These are phyloP conservation scores for Aspergillus bertholletiae DNA, from an alignment of 495 filamentous ascomycete genomes.

Conservation along the genomic window DNA sequence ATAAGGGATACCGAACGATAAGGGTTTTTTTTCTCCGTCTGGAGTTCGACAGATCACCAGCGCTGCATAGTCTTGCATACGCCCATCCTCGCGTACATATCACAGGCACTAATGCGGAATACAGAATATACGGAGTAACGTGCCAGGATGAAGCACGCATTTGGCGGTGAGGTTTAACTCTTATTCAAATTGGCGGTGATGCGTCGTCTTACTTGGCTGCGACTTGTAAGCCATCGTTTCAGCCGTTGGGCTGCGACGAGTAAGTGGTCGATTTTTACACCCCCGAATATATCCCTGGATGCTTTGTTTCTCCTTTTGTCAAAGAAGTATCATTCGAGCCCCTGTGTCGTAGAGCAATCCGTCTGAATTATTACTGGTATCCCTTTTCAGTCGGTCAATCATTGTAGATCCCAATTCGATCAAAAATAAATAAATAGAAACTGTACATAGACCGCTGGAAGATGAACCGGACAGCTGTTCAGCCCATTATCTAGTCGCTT, in stretches of 20 bases:
- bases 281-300: not conserved
- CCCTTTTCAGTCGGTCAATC: constrained; percentile 3
- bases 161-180: constrained; percentile 22
- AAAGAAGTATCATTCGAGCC: not conserved
- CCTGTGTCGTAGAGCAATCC: not conserved
- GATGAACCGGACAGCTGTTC: not conserved
- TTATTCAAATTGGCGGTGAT: constrained; percentile 18
- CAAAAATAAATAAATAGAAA: too few relatives aligned
- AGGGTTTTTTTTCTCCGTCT: not conserved
- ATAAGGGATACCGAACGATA: constrained; percentile 16
- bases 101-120: not conserved
- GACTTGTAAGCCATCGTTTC: constrained; percentile 18
- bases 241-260: constrained; percentile 8
- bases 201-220: constrained; percentile 2
- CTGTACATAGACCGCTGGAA: too few relatives aligned
- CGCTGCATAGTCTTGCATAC: not conserved
- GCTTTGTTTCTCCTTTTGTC: constrained; percentile 1
- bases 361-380: not conserved
- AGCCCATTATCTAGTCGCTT: not conserved
- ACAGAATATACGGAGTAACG: not conserved
- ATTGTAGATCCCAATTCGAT: constrained; percentile 1
- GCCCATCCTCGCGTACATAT: not conserved
- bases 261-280: not conserved
- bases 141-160: not conserved
- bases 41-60: not conserved